These are phyloP conservation scores for Wickerhamiella sergipiensis DNA, from an alignment of 805 yeast species.

Conservation along the genomic window DNA sequence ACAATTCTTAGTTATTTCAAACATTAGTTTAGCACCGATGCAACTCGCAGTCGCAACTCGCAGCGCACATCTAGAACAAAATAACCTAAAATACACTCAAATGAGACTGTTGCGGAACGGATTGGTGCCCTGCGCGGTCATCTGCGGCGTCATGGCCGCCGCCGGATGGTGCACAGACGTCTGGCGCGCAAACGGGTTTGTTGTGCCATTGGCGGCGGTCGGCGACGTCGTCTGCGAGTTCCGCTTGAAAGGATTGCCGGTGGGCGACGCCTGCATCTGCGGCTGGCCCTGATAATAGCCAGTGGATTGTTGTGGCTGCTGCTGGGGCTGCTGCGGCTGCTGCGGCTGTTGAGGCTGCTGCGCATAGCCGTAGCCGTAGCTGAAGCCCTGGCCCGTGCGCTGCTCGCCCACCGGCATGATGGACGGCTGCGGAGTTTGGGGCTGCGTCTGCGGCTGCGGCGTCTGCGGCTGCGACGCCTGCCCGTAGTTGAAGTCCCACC, in stretches of 20 bases:
- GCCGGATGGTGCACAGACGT: neutral
- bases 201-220: constrained; percentile 6
- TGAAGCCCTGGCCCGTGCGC: neutral
- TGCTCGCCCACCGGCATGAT: neutral
- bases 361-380: neutral
- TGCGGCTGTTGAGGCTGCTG: neutral
- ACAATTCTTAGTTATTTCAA: neutral
- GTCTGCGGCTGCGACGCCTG: constrained; percentile 2
- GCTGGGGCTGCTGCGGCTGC: neutral
- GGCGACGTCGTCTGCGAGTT: constrained; percentile 31
- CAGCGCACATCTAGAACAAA: neutral
- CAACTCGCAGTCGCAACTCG: too few relatives aligned
- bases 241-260: constrained; percentile 11
- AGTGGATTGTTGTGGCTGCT: neutral
- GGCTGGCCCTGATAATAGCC: constrained; percentile 14
- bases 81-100: neutral
- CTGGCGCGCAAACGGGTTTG: constrained; percentile 2
- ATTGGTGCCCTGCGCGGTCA: constrained; percentile 9
- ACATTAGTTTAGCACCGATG: too few relatives aligned
- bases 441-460: constrained; percentile 10
- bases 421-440: neutral
- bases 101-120: constrained; percentile 21
- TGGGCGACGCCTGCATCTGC: constrained; percentile 24
- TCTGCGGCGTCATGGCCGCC: neutral
- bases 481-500: constrained; percentile 4